These are phyloP conservation scores for Phalaenopsis aphrodite DNA, from an alignment of 106 monocot species.

Conservation along the genomic window DNA sequence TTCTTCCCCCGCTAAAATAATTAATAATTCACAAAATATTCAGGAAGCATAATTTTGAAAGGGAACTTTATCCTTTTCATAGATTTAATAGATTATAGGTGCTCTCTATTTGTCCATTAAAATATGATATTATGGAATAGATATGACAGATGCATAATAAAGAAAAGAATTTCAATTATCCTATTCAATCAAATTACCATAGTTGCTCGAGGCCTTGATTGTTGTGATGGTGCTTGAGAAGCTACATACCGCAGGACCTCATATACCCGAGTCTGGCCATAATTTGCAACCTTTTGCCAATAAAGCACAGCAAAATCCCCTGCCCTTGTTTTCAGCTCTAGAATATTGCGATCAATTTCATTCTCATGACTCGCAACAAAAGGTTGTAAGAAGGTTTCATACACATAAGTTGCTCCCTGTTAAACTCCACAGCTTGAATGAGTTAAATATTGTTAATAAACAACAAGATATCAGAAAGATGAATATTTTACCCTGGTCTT, in stretches of 20 bases:
- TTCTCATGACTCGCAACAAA: constrained; percentile 46
- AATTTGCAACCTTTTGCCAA: constrained; percentile 47
- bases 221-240: constrained; percentile 44
- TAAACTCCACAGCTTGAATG: neutral
- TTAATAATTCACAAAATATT: no score
- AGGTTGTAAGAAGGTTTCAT: constrained; percentile 66
- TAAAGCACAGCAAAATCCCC: constrained; percentile 38
- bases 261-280: constrained; percentile 58
- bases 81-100: no score
- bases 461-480: neutral
- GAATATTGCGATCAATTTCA: constrained; percentile 50
- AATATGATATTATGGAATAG: no score
- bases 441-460: neutral
- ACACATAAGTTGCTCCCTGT: constrained; percentile 80
- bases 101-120: no score
- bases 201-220: constrained; percentile 39
- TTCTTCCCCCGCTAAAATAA: no score
- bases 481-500: constrained; percentile 60
- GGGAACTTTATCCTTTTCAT: no score
- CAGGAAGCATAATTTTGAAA: no score
- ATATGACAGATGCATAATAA: neutral
- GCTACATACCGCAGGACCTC: constrained; percentile 79
- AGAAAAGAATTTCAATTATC: neutral
- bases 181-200: constrained; percentile 29
- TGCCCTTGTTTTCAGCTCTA: constrained; percentile 49